A percentile compares a stretch with the other conserved stretches of the same genome.
Evolutionary conservation across 2,329 filamentous ascomycete species (phyloP).

Genomic region (Aspergillus calidoustus): DNA sequence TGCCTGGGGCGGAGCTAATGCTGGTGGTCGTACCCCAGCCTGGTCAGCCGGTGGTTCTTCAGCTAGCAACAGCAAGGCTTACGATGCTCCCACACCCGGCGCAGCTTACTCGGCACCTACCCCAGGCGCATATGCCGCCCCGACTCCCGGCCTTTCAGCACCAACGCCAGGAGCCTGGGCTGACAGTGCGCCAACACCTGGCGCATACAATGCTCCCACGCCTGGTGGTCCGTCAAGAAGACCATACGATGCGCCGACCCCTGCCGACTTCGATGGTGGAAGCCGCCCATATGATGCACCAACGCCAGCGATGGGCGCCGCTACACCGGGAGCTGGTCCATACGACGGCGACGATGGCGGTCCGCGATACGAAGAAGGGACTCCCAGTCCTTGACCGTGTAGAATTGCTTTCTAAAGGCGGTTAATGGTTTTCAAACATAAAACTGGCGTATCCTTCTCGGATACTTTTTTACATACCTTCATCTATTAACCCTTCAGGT

Average conservation of each 20-base stretch:
- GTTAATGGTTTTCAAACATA: neutral
- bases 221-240: slow-evolving; percentile 41
- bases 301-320: slow-evolving; percentile 51
- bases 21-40: slow-evolving; percentile 51
- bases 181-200: slow-evolving; percentile 51
- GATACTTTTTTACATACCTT: neutral
- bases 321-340: slow-evolving; percentile 43
- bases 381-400: slow-evolving; percentile 41
- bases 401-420: neutral
- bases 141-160: slow-evolving; percentile 71
- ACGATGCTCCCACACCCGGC: slow-evolving; percentile 77
- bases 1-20: slow-evolving; percentile 63
- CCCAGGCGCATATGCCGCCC: slow-evolving; percentile 63
- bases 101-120: slow-evolving; percentile 69
- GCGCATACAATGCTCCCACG: slow-evolving; percentile 51
- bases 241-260: slow-evolving; percentile 44
- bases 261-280: slow-evolving; percentile 38
- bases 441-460: slow-evolving; percentile 8
- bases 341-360: slow-evolving; percentile 45
- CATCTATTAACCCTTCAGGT: neutral
- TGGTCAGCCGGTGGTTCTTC: slow-evolving; percentile 43
- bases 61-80: slow-evolving; percentile 47
- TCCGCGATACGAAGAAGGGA: slow-evolving; percentile 50
- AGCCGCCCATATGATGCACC: slow-evolving; percentile 52
- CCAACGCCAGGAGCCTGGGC: slow-evolving; percentile 54